Evolutionary conservation across 78 protist species (phyloP).

Genomic region (Dictyostelium capitatum): DNA sequence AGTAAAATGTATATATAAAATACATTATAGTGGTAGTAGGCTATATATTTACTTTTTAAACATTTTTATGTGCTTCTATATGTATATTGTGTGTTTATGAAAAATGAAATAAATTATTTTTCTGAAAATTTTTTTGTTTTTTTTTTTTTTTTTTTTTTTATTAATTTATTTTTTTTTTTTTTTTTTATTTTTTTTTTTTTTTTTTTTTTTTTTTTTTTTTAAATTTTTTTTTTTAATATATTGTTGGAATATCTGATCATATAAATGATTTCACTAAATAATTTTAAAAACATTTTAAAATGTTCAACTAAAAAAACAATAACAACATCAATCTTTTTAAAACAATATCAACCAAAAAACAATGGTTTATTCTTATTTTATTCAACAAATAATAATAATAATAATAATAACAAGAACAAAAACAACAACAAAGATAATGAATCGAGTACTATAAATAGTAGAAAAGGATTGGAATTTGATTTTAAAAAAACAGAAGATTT

Average conservation of each 20-base stretch:
- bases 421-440: background rate
- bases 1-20: background rate
- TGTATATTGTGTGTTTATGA: background rate
- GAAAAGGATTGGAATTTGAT: background rate
- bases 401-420: too few relatives aligned
- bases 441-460: too few relatives aligned
- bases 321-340: too few relatives aligned
- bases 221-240: too few relatives aligned
- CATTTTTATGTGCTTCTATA: background rate
- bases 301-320: background rate
- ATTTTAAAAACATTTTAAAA: background rate
- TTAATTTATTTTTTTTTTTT: background rate
- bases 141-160: background rate
- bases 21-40: background rate
- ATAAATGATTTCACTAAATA: constrained; percentile 8
- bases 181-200: background rate
- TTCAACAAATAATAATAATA: too few relatives aligned
- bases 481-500: background rate
- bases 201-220: background rate
- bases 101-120: background rate
- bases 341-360: too few relatives aligned
- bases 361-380: too few relatives aligned
- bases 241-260: too few relatives aligned
- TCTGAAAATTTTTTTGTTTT: constrained; percentile 1
- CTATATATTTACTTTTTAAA: constrained; percentile 7